Percentiles rank a stretch among this genome's conserved stretches.
phyloP scores from a whole-genome alignment of 352 stramenopile species.

The Thalassiosira mediterranea region DNA sequence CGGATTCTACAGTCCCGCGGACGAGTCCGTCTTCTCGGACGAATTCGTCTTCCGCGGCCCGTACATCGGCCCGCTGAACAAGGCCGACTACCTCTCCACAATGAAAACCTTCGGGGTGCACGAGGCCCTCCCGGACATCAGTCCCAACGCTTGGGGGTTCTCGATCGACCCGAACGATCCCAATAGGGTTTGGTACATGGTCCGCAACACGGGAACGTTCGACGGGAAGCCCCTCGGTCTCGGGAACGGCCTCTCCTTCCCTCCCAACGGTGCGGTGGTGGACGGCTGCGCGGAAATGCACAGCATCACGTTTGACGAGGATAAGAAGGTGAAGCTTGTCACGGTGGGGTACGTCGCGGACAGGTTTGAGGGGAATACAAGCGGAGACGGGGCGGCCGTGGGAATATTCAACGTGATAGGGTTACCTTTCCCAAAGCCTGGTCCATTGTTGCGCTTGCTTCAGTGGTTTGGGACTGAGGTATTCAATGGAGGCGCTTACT shows the following conservation, averaged over 20 bases:
- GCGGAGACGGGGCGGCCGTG: conserved; percentile 27
- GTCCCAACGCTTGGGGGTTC: conserved; percentile 58
- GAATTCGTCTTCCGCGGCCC: conserved; percentile 69
- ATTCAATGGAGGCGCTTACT: no score
- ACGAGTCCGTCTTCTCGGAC: conserved; percentile 26
- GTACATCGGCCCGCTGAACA: conserved; percentile 58
- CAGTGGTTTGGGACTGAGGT: conserved; percentile 23
- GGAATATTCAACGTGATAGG: conserved; percentile 43
- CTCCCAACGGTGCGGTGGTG: conserved; percentile 23
- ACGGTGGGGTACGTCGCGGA: conserved; percentile 51
- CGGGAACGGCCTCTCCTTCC: neutral
- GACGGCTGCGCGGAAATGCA: conserved; percentile 38
- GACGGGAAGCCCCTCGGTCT: conserved; percentile 9
- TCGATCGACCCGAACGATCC: conserved; percentile 53
- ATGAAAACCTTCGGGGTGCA: conserved; percentile 49
- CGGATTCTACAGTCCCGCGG: conserved; percentile 32
- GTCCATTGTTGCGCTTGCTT: conserved; percentile 16
- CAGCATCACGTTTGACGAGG: conserved; percentile 48
- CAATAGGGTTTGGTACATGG: conserved; percentile 48
- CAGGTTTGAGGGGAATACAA: conserved; percentile 45
- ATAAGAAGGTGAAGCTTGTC: conserved; percentile 35
- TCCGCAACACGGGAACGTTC: conserved; percentile 33
- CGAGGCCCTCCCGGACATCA: conserved; percentile 57
- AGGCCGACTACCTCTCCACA: conserved; percentile 48
- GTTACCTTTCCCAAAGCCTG: conserved; percentile 14